Evolutionary conservation across 768 basidiomycete genomes (phyloP).

Genomic region (Podaxis sp.): DNA sequence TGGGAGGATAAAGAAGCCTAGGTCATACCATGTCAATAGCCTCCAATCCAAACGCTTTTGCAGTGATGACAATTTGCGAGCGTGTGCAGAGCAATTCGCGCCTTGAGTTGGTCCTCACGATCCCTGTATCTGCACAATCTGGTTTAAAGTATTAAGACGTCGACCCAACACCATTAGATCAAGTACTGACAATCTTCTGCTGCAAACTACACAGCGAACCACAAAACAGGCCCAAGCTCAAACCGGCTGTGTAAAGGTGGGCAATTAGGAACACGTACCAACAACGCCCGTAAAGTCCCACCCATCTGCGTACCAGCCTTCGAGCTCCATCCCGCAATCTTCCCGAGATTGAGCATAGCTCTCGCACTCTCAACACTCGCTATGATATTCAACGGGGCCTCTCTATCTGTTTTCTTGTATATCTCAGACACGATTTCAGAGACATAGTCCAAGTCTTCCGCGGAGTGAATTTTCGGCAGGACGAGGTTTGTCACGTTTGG

Average conservation of each 20-base stretch:
- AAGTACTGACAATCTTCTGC: constrained; percentile 81
- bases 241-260: background rate
- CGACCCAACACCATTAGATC: background rate
- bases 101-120: constrained; percentile 72
- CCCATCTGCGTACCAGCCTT: constrained; percentile 44
- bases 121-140: constrained; percentile 90
- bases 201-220: constrained; percentile 62
- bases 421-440: constrained; percentile 44
- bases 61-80: constrained; percentile 75
- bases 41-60: constrained; percentile 79
- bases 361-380: constrained; percentile 86
- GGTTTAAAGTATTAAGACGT: background rate
- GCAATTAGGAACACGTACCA: constrained; percentile 46
- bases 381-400: constrained; percentile 52
- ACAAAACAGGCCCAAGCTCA: background rate
- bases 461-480: constrained; percentile 80
- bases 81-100: constrained; percentile 81
- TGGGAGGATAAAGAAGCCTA: background rate
- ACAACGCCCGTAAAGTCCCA: constrained; percentile 57
- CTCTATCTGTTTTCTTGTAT: constrained; percentile 24
- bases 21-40: constrained; percentile 84
- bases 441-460: constrained; percentile 61
- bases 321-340: constrained; percentile 71
- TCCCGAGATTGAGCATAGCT: constrained; percentile 61
- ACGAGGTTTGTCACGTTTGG: constrained; percentile 62